Conservation (phyloP, 2,329 filamentous ascomycete species). For the Claviceps humidiphila region DNA sequence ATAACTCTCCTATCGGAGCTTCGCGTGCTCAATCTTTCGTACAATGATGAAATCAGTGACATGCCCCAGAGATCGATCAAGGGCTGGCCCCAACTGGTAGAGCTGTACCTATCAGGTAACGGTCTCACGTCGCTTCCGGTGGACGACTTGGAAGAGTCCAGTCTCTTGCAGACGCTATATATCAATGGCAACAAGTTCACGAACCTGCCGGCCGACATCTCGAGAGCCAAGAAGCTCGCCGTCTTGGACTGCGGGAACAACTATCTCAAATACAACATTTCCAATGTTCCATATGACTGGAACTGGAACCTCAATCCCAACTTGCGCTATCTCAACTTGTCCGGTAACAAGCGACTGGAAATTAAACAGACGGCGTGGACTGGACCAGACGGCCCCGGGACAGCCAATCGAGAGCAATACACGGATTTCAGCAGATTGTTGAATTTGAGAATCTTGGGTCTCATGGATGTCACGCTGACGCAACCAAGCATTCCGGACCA, state of each 20-base stretch:
- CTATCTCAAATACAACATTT: slow-evolving; percentile 93
- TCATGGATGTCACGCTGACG: slow-evolving; percentile 97
- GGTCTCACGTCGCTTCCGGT: slow-evolving; percentile 82
- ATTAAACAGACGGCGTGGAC: slow-evolving; percentile 51
- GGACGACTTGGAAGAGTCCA: slow-evolving; percentile 85
- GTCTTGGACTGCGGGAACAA: slow-evolving; percentile 94
- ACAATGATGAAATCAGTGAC: slow-evolving; percentile 79
- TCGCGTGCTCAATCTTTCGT: slow-evolving; percentile 81
- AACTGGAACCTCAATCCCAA: slow-evolving; percentile 99
- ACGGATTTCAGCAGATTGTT: slow-evolving; percentile 81
- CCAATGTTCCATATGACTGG: slow-evolving; percentile 98
- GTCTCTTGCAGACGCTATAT: slow-evolving; percentile 75
- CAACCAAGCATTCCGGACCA: slow-evolving; percentile 89
- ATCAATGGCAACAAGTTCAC: slow-evolving; percentile 98
- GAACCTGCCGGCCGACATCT: slow-evolving; percentile 86
- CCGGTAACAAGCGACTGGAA: slow-evolving; percentile 89
- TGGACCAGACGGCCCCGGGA: slow-evolving; percentile 34
- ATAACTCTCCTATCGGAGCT: slow-evolving; percentile 71
- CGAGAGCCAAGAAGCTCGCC: slow-evolving; percentile 81
- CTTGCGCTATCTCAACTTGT: slow-evolving; percentile 86
- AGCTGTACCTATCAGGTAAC: slow-evolving; percentile 91
- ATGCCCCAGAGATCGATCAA: slow-evolving; percentile 80
- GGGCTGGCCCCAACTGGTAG: slow-evolving; percentile 78
- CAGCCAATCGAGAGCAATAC: slow-evolving; percentile 48
- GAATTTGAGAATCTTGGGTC: slow-evolving; percentile 74